phyloP scores from a whole-genome alignment of 192 early-diverging fungal species.

The Paraglomus brasilianum region DNA sequence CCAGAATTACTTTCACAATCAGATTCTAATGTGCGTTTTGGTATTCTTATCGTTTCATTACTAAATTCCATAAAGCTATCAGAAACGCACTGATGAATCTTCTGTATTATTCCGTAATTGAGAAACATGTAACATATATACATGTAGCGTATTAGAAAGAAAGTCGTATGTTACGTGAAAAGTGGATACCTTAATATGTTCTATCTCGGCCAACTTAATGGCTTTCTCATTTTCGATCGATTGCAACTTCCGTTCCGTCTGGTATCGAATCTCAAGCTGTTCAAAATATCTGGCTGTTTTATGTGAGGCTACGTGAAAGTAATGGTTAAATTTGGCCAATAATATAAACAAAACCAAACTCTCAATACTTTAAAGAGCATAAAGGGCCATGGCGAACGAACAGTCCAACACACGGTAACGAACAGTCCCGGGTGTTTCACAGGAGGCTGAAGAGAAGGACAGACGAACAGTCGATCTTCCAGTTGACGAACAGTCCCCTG shows the following conservation, averaged over 20 bases:
- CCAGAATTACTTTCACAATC: too few species aligned
- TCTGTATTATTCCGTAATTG: constrained; percentile 15
- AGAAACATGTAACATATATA: constrained; percentile 11
- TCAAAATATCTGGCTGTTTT: background rate
- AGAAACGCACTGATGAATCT: background rate
- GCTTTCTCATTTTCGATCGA: constrained; percentile 10
- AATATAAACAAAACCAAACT: background rate
- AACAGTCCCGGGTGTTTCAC: constrained; percentile 23
- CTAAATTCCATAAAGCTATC: background rate
- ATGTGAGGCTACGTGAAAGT: constrained; percentile 3
- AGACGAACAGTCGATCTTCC: constrained; percentile 30
- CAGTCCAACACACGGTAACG: constrained; percentile 29
- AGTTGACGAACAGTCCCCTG: constrained; percentile 31
- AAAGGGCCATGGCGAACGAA: constrained; percentile 28
- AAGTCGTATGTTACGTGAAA: background rate
- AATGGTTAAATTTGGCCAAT: constrained; percentile 7
- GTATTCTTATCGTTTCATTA: too few species aligned
- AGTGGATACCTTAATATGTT: constrained; percentile 9
- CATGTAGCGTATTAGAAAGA: background rate
- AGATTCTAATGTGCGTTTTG: too few species aligned
- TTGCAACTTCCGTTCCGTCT: background rate
- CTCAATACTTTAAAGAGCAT: constrained; percentile 4
- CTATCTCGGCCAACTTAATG: constrained; percentile 7
- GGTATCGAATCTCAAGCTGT: background rate
- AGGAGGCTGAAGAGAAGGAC: constrained; percentile 29